Evolutionary conservation across 2,329 filamentous ascomycete species (phyloP), one percentile per base, ranked within the genome.

Genomic region (Madurella mycetomatis): DNA sequence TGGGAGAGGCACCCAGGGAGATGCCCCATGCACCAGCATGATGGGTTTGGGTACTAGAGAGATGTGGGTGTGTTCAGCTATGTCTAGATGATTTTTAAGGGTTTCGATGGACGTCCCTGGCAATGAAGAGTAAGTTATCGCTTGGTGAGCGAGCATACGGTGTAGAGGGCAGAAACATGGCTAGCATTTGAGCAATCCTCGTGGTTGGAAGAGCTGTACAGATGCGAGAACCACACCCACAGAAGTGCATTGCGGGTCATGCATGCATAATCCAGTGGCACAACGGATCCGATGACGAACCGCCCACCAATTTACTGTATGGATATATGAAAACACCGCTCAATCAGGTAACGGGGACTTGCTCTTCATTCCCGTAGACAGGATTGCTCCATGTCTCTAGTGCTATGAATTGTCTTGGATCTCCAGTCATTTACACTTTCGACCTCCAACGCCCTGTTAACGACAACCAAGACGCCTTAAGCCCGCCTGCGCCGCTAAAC

Each of bases 11-110:
- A 84, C 55, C 83, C 82, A 1, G 83, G 83, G 2, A 73, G 81
- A 54, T 87, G 84, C 62, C 84, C 84, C 1, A 80, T 86, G 39
- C 84, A 86, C 66, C 82, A 85, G 64, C 83, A 86, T 66, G 80
- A 83, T 61, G 78, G 79, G 50, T 81, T 77, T 67, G 81, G 80
- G 37, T 82, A 76, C 63, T 77, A 44, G 34, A 25, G 17, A 1
- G 5, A 11, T 48, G 19, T 42, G 34, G 15, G 16, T 17, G 32
- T 34, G 17, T 34, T 13, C 25, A 32, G 17, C n/a, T 8, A 16
- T 41, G 30, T 11, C 9, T 51, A 25, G 51, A 44, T 42, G 13
- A 37, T 48, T 48, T 25, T 25, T 25, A 25, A 25, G 25, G 25
- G 25, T 25, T 25, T 7, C 25, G 25, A 25, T 25, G 25, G 25